Evolutionary conservation across 768 basidiomycete species (phyloP).

Genomic region (Lentinula lateritia): DNA sequence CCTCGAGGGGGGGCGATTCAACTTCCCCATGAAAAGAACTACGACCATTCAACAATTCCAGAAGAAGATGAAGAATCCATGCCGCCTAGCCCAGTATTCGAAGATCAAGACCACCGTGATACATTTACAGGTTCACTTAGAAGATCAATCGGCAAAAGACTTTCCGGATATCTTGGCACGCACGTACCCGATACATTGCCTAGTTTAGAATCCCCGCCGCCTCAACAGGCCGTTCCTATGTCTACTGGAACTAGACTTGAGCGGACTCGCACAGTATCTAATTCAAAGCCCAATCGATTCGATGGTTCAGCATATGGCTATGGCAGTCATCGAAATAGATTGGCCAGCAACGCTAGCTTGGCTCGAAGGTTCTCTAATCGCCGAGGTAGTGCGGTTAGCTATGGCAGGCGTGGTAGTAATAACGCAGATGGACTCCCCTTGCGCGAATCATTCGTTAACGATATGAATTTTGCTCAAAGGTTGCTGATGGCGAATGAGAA

Average conservation of each 20-base stretch:
- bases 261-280: slow-evolving; percentile 41
- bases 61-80: slow-evolving; percentile 49
- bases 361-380: slow-evolving; percentile 29
- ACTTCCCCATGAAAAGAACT: slow-evolving; percentile 71
- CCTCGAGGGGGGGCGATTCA: slow-evolving; percentile 82
- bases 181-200: slow-evolving; percentile 38
- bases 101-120: slow-evolving; percentile 31
- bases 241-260: slow-evolving; percentile 34
- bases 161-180: slow-evolving; percentile 57
- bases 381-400: slow-evolving; percentile 51
- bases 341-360: slow-evolving; percentile 41
- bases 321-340: slow-evolving; percentile 46
- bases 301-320: slow-evolving; percentile 85
- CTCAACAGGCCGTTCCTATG: slow-evolving; percentile 43
- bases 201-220: slow-evolving; percentile 20
- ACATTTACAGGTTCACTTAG: slow-evolving; percentile 29
- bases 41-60: slow-evolving; percentile 45
- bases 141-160: slow-evolving; percentile 37
- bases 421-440: slow-evolving; percentile 31
- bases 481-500: slow-evolving; percentile 91
- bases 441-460: slow-evolving; percentile 38
- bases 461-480: slow-evolving; percentile 84
- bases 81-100: slow-evolving; percentile 41
- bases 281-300: slow-evolving; percentile 46
- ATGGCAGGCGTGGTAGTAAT: slow-evolving; percentile 44